A percentile compares a stretch with the other conserved stretches of the same genome.
These are phyloP conservation scores for Austropuccinia psidii DNA, from an alignment of 1,284 basidiomycete genomes.

Conservation along the genomic window DNA sequence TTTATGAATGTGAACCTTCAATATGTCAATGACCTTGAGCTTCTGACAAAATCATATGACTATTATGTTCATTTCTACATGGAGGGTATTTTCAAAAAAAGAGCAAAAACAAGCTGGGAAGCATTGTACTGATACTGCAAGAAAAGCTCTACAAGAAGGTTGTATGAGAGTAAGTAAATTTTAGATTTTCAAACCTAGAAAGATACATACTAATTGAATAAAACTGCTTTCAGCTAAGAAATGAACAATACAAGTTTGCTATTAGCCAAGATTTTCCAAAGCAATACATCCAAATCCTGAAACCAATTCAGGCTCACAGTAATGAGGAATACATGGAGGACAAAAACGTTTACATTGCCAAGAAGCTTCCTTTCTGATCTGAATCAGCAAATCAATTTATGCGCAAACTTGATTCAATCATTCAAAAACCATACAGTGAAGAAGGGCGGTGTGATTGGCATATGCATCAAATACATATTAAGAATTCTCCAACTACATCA, in stretches of 20 bases:
- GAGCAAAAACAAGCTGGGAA: conserved; percentile 7
- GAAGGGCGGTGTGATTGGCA: not conserved
- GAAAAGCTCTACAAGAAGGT: not conserved
- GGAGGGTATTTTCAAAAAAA: not conserved
- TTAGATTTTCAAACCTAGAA: not conserved
- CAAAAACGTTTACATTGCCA: not conserved
- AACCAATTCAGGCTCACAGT: not conserved
- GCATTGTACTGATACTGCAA: not conserved
- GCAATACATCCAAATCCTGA: not conserved
- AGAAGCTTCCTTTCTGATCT: too few species aligned
- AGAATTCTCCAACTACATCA: not conserved
- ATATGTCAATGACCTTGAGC: not conserved
- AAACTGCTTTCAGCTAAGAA: not conserved
- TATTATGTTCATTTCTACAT: conserved; percentile 7
- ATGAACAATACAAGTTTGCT: not conserved
- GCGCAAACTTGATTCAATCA: too few species aligned
- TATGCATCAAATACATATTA: not conserved
- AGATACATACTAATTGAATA: not conserved
- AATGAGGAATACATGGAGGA: not conserved
- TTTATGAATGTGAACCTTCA: conserved; percentile 1
- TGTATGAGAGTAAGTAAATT: not conserved
- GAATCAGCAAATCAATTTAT: too few species aligned
- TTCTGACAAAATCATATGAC: not conserved
- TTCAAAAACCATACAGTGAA: too few species aligned
- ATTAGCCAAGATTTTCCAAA: conserved; percentile 6